phyloP scores from a whole-genome alignment of 805 yeast species.

The Barnettozyma californica region DNA sequence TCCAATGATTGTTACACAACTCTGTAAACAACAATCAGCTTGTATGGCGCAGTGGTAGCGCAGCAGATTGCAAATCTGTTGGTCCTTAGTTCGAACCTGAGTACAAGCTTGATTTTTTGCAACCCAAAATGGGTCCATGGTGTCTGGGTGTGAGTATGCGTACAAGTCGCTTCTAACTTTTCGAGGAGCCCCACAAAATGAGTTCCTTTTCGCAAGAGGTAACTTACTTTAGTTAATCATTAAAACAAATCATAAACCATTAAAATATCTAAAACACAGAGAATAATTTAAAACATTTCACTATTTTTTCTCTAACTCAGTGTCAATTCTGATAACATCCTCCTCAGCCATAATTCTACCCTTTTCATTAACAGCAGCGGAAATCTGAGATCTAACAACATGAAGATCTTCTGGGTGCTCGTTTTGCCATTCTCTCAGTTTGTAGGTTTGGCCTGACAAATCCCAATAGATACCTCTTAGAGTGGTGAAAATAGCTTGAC shows the following conservation, averaged over 20 bases:
- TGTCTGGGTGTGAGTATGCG: too few relatives aligned
- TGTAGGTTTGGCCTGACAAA: conserved; percentile 65
- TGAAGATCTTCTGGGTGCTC: conserved; percentile 70
- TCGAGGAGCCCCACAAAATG: too few relatives aligned
- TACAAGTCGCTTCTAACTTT: too few relatives aligned
- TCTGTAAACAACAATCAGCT: conserved; percentile 30
- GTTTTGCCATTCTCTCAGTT: conserved; percentile 71
- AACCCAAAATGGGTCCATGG: too few relatives aligned
- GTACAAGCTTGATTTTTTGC: conserved; percentile 64
- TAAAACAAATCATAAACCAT: background rate
- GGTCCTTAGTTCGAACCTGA: conserved; percentile 98
- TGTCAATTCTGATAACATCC: conserved; percentile 20
- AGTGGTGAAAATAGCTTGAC: conserved; percentile 58
- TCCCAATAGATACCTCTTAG: conserved; percentile 85
- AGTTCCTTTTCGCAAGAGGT: too few relatives aligned
- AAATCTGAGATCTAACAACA: conserved; percentile 62
- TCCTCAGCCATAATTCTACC: conserved; percentile 7
- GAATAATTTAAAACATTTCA: background rate
- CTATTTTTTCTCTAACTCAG: conserved; percentile 9
- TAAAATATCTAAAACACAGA: background rate
- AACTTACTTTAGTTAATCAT: too few relatives aligned
- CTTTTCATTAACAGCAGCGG: conserved; percentile 31
- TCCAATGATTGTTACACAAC: too few relatives aligned
- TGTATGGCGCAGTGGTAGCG: conserved; percentile 97
- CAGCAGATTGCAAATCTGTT: conserved; percentile 98